Conservation (phyloP, 345 rosid genomes). For the Eucalyptus leucophloia region DNA sequence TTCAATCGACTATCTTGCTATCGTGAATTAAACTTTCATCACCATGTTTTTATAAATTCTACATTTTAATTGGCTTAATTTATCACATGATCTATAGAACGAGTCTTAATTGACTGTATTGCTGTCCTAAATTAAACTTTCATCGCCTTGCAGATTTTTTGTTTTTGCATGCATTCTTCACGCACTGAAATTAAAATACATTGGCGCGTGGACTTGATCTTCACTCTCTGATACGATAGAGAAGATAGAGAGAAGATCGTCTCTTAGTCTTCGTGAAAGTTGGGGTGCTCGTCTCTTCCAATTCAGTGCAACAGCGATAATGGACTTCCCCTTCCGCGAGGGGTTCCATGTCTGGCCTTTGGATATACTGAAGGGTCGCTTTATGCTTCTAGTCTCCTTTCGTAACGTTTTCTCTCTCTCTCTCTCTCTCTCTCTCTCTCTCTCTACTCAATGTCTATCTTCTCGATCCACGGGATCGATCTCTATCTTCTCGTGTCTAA, state of each 20-base stretch:
- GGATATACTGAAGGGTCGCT: background rate
- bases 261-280: background rate
- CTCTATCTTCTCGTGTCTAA: background rate
- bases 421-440: background rate
- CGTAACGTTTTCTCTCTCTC: background rate
- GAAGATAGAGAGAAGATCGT: background rate
- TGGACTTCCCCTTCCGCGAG: background rate
- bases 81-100: background rate
- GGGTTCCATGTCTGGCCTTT: background rate
- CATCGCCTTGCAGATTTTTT: background rate
- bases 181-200: background rate
- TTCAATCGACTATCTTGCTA: fast-evolving
- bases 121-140: background rate
- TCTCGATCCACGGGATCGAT: background rate
- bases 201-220: background rate
- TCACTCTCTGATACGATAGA: background rate
- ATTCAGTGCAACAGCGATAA: background rate
- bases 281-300: background rate
- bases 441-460: background rate
- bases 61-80: background rate
- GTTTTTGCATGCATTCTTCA: background rate
- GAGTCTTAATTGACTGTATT: background rate
- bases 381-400: background rate
- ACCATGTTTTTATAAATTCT: fast-evolving
- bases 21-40: background rate